A percentile compares a stretch with the other conserved stretches of the same genome.
Evolutionary conservation across 768 basidiomycete genomes (phyloP).

Genomic region (Lactarius akahatsu): DNA sequence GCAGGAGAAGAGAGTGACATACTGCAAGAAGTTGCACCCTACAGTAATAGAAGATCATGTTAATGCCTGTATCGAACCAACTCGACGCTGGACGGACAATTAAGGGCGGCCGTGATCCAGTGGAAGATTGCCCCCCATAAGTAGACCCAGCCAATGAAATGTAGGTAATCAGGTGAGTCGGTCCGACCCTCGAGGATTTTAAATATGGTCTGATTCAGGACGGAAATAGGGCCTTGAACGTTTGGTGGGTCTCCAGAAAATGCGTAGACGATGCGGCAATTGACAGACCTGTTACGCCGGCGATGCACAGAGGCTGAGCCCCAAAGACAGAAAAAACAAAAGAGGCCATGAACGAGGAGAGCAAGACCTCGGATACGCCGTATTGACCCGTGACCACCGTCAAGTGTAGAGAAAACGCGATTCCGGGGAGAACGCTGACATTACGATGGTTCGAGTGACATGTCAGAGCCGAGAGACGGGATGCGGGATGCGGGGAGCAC

Average conservation of each 20-base stretch:
- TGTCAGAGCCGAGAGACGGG: not conserved
- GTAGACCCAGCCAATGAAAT: conserved; percentile 92
- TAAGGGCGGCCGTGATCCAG: conserved; percentile 76
- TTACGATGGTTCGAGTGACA: not conserved
- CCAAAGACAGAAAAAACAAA: conserved; percentile 85
- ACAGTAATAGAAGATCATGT: not conserved
- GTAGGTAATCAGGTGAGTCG: conserved; percentile 72
- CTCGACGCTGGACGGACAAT: conserved; percentile 46
- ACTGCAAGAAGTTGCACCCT: conserved; percentile 84
- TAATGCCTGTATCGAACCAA: conserved; percentile 26
- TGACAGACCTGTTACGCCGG: conserved; percentile 79
- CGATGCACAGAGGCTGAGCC: conserved; percentile 88
- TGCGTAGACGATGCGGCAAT: not conserved
- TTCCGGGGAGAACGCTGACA: conserved; percentile 76
- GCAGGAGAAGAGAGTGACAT: conserved; percentile 87
- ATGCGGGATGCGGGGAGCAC: not conserved
- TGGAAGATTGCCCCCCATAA: conserved; percentile 86
- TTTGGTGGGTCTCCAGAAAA: not conserved
- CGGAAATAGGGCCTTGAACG: conserved; percentile 76
- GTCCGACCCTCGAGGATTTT: conserved; percentile 60
- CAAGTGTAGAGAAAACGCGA: conserved; percentile 88
- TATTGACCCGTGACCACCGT: conserved; percentile 90
- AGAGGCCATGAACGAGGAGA: conserved; percentile 86
- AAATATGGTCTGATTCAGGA: conserved; percentile 89
- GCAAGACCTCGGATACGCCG: conserved; percentile 82